Conservation (phyloP, 768 basidiomycete species). For the Mycena chlorophos region DNA sequence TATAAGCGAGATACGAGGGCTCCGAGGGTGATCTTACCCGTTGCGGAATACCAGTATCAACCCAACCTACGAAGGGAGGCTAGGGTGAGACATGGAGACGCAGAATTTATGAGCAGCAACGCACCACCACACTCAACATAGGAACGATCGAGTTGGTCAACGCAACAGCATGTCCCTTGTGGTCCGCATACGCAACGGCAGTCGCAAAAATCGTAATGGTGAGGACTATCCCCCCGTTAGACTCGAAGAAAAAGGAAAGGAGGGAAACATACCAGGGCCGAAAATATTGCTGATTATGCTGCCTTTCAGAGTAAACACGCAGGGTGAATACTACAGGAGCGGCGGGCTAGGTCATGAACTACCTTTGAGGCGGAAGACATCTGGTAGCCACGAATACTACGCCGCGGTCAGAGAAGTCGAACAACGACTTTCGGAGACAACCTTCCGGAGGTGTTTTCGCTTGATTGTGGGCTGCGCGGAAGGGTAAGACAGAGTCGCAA, state of each 20-base stretch:
- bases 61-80: constrained; percentile 74
- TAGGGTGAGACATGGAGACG: background rate
- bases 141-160: constrained; percentile 86
- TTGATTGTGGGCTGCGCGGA: constrained; percentile 39
- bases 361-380: constrained; percentile 81
- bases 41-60: constrained; percentile 87
- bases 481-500: no score
- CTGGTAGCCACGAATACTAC: constrained; percentile 88
- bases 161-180: constrained; percentile 56
- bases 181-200: constrained; percentile 57
- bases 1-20: background rate
- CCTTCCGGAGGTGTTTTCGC: constrained; percentile 56
- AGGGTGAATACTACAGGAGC: background rate
- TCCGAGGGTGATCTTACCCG: constrained; percentile 43
- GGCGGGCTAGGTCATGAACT: constrained; percentile 53
- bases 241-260: background rate
- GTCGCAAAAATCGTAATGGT: constrained; percentile 79
- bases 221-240: constrained; percentile 42
- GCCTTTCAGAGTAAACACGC: no score
- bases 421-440: constrained; percentile 17
- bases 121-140: constrained; percentile 83
- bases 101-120: constrained; percentile 28
- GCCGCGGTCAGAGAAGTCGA: constrained; percentile 1
- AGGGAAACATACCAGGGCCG: constrained; percentile 47
- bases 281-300: constrained; percentile 72